Percentiles rank a stretch among this genome's conserved stretches.
phyloP scores from a whole-genome alignment of 2,329 filamentous ascomycete species.

The Aspergillus sp. region DNA sequence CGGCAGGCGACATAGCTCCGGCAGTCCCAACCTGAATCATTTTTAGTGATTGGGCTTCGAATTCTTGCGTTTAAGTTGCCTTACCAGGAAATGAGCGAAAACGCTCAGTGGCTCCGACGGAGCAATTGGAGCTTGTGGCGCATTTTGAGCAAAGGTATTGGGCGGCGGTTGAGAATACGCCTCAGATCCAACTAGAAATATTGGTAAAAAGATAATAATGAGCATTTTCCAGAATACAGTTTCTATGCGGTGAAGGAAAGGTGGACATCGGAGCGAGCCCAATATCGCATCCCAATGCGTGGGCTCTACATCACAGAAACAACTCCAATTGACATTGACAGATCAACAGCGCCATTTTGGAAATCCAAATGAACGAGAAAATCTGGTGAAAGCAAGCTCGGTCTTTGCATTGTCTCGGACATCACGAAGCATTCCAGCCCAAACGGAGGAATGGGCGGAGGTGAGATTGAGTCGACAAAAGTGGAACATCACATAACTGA shows the following conservation, averaged over 20 bases:
- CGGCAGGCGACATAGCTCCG: slow-evolving; percentile 20
- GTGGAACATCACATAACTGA: neutral
- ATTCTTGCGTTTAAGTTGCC: neutral
- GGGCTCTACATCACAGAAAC: neutral
- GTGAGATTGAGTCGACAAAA: neutral
- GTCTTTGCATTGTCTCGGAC: neutral
- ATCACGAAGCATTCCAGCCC: neutral
- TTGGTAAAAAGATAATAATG: neutral
- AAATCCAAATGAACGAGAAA: neutral
- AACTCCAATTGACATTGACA: neutral
- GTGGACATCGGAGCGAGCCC: neutral
- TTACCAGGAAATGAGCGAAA: slow-evolving; percentile 38
- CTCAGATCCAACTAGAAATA: neutral
- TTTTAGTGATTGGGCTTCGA: neutral
- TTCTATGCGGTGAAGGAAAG: neutral
- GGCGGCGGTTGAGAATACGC: slow-evolving; percentile 1
- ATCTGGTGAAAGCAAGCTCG: neutral
- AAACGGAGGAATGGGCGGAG: neutral
- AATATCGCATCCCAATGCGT: neutral
- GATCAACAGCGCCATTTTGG: neutral
- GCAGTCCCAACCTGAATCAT: slow-evolving; percentile 26
- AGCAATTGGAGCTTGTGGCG: neutral
- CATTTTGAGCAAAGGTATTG: slow-evolving; percentile 5
- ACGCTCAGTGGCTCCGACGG: slow-evolving; percentile 24
- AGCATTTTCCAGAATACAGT: neutral